Conservation (phyloP, 192 early-diverging fungal genomes). For the Rhizophagus sp. region DNA sequence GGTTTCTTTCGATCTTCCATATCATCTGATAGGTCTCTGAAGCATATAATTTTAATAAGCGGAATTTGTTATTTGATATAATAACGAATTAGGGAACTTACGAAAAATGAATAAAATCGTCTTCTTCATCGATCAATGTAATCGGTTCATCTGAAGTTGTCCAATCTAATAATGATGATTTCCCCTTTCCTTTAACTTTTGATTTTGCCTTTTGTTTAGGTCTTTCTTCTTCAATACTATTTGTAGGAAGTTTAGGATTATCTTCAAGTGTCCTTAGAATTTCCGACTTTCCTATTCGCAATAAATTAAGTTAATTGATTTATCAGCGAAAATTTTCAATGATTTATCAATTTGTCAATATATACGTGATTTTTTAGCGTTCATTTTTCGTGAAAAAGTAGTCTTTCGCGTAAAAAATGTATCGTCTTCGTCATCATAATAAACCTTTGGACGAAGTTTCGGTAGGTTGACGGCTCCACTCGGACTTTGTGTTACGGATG, state of each 20-base stretch:
- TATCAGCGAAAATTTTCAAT: too few relatives aligned
- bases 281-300: neutral
- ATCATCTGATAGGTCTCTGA: constrained; percentile 10
- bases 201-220: neutral
- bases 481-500: neutral
- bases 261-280: neutral
- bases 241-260: neutral
- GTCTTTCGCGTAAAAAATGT: constrained; percentile 3
- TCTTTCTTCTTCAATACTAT: neutral
- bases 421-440: constrained; percentile 22
- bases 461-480: neutral
- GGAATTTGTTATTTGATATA: neutral
- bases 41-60: neutral
- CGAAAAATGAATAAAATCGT: neutral
- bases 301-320: neutral
- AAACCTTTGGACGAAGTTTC: neutral
- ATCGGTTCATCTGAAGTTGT: constrained; percentile 1
- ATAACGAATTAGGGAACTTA: neutral
- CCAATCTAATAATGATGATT: neutral
- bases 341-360: neutral
- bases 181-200: neutral
- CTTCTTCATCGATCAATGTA: neutral
- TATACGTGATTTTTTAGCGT: constrained; percentile 3
- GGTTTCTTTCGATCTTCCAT: neutral
- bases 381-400: constrained; percentile 3